phyloP scores from a whole-genome alignment of 257 asterid genomes.

The Rhazya stricta region DNA sequence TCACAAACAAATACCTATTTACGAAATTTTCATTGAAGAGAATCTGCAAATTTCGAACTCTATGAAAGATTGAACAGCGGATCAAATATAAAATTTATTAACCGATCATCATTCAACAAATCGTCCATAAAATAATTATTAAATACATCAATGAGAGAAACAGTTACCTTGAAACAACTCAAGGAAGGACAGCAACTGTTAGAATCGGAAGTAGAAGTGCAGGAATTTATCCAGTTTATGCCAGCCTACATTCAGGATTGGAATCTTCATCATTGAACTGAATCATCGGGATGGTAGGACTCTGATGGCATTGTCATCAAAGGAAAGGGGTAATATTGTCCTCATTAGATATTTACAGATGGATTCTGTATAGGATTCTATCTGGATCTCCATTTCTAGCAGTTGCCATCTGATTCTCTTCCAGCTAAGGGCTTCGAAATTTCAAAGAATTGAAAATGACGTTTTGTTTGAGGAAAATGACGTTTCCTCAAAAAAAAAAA shows the following conservation, averaged over 20 bases:
- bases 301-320: neutral
- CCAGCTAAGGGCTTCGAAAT: neutral
- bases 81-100: neutral
- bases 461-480: too few relatives aligned
- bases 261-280: constrained; percentile 4
- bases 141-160: neutral
- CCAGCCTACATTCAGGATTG: neutral
- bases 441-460: neutral
- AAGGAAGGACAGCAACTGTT: neutral
- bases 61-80: neutral
- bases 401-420: neutral
- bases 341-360: neutral
- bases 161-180: neutral
- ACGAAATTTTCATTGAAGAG: neutral
- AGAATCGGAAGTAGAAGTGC: neutral
- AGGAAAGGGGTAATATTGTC: neutral
- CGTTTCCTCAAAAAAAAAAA: too few relatives aligned
- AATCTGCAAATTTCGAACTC: neutral
- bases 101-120: neutral
- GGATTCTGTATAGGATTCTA: neutral
- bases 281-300: neutral
- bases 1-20: neutral
- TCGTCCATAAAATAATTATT: neutral
- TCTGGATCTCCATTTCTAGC: neutral
- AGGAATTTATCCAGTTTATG: neutral